Evolutionary conservation across 2,329 filamentous ascomycete genomes (phyloP).

Genomic region (Thelonectria discophora): DNA sequence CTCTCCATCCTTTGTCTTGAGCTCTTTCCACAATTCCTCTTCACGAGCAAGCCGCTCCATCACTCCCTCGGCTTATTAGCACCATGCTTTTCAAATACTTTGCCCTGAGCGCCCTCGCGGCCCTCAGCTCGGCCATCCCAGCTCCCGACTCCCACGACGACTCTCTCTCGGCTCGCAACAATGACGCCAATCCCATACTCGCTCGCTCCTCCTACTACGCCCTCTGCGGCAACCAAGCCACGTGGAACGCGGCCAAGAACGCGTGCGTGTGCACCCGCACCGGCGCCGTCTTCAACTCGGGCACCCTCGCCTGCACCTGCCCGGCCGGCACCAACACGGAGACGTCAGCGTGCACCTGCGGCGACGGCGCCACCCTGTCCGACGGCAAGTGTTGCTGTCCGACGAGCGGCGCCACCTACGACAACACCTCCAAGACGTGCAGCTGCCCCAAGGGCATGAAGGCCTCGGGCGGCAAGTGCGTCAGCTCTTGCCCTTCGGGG

Average conservation of each 20-base stretch:
- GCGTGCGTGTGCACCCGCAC: neutral
- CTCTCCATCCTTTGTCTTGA: too few relatives aligned
- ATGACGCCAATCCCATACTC: neutral
- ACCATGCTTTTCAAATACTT: slow-evolving; percentile 1
- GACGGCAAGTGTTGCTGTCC: neutral
- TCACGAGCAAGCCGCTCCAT: neutral
- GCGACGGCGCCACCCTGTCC: neutral
- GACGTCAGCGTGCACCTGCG: neutral
- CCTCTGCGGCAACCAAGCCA: neutral
- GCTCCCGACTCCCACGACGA: neutral
- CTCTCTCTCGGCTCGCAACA: neutral
- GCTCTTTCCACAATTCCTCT: neutral
- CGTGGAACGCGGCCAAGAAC: too few relatives aligned
- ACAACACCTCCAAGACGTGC: neutral
- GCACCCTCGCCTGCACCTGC: neutral
- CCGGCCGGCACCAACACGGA: neutral
- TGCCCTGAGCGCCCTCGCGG: neutral
- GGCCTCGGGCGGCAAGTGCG: neutral
- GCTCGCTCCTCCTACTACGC: neutral
- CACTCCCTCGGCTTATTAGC: neutral
- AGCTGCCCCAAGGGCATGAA: neutral
- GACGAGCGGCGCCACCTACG: neutral
- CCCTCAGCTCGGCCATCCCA: neutral
- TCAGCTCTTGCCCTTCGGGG: neutral
- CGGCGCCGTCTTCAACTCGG: neutral